Base-by-base conservation (phyloP, 2,329 filamentous ascomycete species). In the Aureobasidium subglaciale region DNA sequence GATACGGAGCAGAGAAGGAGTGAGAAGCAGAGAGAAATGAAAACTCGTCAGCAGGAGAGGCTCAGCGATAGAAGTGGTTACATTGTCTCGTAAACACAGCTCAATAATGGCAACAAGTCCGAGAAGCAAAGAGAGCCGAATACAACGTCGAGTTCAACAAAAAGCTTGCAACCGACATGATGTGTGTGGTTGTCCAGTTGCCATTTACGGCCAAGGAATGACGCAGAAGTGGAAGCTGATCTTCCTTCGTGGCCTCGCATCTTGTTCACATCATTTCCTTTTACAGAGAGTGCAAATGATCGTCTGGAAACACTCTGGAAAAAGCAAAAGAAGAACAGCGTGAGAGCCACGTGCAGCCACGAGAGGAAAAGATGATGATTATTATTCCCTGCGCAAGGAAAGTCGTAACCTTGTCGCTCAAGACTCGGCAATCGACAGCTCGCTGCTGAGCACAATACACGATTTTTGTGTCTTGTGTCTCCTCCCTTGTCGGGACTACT, bases 271-370 rank as follows among this genome's bases (percentile, higher is more conserved):
- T 52, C 48, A 52, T 30, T 40, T 52, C 48, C 48, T 6, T 6
- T 30, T 52, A 13, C 24, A 52, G 48, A 40, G 48, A 49, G 32
- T 22, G 24, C 45, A 49, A 25, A 22, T 30, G 48, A 52, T 52
- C 48, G 16, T 52, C 48, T 40, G 22, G 32, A 37, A 49, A 22
- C 5, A 52, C 45, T 37, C 10, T 35, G 20, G 22, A 49, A 49
- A 27, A 25, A 49, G 20, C n/a, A n/a, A 11, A 37, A 27, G 18
- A 13, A 40, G 40, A 27, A 16, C 45, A 40, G 32, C 46, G 34
- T 52, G 35, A 29, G 9, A 37, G 48, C 48, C 48, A 52, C 35
- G 48, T 52, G 48, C 48, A 52, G 25, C 48, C 48, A 52, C 48
- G 48, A 52, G 48, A 52, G 16, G 18, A 27, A 27, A n/a, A 25